phyloP scores from a whole-genome alignment of 805 yeast species.

The Cyberlindnera amylophila region DNA sequence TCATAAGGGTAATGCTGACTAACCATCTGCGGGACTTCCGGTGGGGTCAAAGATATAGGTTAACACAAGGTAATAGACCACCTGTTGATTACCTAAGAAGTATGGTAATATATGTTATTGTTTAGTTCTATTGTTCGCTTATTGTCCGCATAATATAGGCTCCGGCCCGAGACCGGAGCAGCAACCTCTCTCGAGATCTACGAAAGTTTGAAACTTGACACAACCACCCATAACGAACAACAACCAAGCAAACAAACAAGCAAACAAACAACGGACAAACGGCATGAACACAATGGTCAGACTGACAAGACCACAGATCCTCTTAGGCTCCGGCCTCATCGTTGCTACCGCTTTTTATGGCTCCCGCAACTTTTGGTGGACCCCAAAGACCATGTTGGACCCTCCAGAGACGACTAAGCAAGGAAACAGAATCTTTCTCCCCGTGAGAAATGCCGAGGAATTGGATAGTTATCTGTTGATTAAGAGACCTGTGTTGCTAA shows the following conservation, averaged over 20 bases:
- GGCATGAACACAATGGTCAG: constrained; percentile 16
- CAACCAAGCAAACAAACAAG: neutral
- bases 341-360: constrained; percentile 20
- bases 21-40: no score
- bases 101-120: no score
- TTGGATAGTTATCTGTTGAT: constrained; percentile 48
- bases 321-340: constrained; percentile 26
- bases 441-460: constrained; percentile 56
- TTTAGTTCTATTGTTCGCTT: no score
- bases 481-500: constrained; percentile 59
- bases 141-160: no score
- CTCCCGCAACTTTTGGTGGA: constrained; percentile 30
- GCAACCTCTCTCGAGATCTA: neutral
- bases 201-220: constrained; percentile 1
- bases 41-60: no score
- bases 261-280: neutral
- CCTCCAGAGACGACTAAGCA: constrained; percentile 34
- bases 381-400: constrained; percentile 33
- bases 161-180: no score
- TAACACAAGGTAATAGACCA: no score
- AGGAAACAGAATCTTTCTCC: constrained; percentile 44
- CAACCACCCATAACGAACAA: neutral
- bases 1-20: no score
- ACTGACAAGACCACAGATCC: constrained; percentile 21
- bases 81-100: no score